A percentile compares a stretch with the other conserved stretches of the same genome.
Evolutionary conservation across 2,329 filamentous ascomycete genomes (phyloP).

Genomic region (Akanthomyces muscarius): DNA sequence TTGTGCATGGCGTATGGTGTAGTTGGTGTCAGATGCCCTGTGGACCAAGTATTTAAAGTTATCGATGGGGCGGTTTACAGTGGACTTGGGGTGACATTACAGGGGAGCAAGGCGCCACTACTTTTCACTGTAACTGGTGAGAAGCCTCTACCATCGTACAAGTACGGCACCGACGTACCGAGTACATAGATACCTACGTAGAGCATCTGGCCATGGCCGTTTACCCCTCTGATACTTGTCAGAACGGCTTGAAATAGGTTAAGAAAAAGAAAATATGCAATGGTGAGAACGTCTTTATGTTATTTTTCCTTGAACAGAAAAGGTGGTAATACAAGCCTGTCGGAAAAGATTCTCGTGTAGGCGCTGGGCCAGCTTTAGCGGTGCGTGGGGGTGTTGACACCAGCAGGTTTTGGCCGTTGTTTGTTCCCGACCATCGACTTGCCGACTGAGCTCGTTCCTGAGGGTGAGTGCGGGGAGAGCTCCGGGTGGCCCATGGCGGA

Average conservation of each 20-base stretch:
- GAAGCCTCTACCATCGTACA: too few species aligned
- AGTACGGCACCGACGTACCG: too few species aligned
- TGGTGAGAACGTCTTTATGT: too few species aligned
- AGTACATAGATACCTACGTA: too few species aligned
- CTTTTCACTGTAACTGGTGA: too few species aligned
- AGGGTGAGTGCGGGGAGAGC: not conserved
- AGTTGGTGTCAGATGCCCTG: not conserved
- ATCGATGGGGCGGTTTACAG: not conserved
- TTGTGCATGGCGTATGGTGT: not conserved
- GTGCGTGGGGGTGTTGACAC: not conserved
- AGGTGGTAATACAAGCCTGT: too few species aligned
- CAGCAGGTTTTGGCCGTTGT: not conserved
- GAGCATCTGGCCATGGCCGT: too few species aligned
- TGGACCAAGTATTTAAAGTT: not conserved
- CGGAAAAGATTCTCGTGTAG: too few species aligned
- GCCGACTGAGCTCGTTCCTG: not conserved
- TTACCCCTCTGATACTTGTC: too few species aligned
- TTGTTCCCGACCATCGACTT: not conserved
- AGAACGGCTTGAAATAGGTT: too few species aligned
- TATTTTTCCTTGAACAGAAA: too few species aligned
- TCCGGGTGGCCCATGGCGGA: not conserved
- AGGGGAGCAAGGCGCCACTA: not conserved
- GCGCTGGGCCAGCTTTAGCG: not conserved
- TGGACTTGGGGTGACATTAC: not conserved
- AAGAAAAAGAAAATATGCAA: too few species aligned